These are phyloP conservation scores for Bisporella sp. DNA, from an alignment of 2,329 filamentous ascomycete genomes.

Conservation along the genomic window DNA sequence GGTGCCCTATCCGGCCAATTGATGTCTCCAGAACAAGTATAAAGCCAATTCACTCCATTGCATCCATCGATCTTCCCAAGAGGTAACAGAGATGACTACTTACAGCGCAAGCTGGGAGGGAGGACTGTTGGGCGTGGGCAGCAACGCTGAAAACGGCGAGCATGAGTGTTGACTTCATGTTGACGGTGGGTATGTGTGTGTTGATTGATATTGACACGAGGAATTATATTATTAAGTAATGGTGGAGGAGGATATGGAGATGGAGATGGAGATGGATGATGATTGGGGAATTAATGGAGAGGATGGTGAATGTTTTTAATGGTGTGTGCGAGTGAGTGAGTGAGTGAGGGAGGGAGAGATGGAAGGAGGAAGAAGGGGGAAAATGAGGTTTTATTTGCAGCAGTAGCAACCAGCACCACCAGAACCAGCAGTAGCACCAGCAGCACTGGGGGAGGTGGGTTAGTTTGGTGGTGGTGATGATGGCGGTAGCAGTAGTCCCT, in stretches of 20 bases:
- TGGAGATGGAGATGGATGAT: background rate
- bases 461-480: too few species aligned
- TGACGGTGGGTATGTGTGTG: conserved; percentile 11
- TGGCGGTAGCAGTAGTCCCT: too few species aligned
- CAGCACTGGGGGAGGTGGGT: too few species aligned
- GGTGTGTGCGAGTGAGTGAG: background rate
- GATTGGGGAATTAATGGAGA: background rate
- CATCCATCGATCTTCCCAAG: too few species aligned
- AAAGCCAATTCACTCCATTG: background rate
- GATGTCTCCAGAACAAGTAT: background rate
- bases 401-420: background rate
- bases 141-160: conserved; percentile 21
- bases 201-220: background rate
- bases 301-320: background rate
- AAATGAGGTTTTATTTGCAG: background rate
- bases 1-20: background rate
- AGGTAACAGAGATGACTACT: conserved; percentile 8
- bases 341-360: background rate
- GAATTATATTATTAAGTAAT: background rate
- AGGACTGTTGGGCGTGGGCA: conserved; percentile 19
- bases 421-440: too few species aligned
- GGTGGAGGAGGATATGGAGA: background rate
- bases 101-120: conserved; percentile 27
- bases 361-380: background rate
- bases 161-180: conserved; percentile 24